Percentiles rank a stretch among this genome's conserved stretches.
These are phyloP conservation scores for Actinomortierella ambigua DNA, from an alignment of 371 early-diverging fungal species.

Conservation along the genomic window DNA sequence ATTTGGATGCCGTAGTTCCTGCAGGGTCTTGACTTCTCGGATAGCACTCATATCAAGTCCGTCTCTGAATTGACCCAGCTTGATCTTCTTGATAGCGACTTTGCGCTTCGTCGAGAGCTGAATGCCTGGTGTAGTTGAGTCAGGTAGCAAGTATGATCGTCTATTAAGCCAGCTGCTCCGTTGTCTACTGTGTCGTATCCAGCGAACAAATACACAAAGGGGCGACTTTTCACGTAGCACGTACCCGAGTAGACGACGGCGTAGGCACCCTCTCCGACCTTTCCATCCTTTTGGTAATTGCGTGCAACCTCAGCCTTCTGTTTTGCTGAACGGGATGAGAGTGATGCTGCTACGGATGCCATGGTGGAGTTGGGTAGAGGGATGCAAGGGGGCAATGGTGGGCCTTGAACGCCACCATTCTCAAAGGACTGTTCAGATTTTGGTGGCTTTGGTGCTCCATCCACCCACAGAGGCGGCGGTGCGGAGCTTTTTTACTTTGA, in stretches of 20 bases:
- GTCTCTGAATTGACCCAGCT: conserved; percentile 85
- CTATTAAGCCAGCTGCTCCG: no score
- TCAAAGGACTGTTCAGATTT: no score
- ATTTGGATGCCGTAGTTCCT: conserved; percentile 92
- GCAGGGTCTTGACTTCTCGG: conserved; percentile 96
- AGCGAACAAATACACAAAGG: conserved; percentile 1
- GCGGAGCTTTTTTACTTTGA: no score
- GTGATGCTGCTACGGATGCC: conserved; percentile 17
- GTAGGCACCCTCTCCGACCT: conserved; percentile 96
- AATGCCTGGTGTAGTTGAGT: conserved; percentile 5
- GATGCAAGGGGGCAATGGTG: not conserved
- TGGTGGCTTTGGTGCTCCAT: no score
- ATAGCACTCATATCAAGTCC: conserved; percentile 96
- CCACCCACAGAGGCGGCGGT: no score
- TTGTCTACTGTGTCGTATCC: no score
- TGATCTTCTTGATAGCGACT: conserved; percentile 97
- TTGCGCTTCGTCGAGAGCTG: conserved; percentile 56
- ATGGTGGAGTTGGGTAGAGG: conserved; percentile 1
- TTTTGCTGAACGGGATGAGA: conserved; percentile 52
- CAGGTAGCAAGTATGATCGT: not conserved
- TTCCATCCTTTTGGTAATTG: conserved; percentile 79
- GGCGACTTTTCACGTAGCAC: not conserved
- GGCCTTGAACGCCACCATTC: no score
- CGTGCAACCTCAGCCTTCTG: conserved; percentile 65
- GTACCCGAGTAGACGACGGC: conserved; percentile 91